Evolutionary conservation across 768 basidiomycete genomes (phyloP).

Genomic region (Lentinus tigrinus): DNA sequence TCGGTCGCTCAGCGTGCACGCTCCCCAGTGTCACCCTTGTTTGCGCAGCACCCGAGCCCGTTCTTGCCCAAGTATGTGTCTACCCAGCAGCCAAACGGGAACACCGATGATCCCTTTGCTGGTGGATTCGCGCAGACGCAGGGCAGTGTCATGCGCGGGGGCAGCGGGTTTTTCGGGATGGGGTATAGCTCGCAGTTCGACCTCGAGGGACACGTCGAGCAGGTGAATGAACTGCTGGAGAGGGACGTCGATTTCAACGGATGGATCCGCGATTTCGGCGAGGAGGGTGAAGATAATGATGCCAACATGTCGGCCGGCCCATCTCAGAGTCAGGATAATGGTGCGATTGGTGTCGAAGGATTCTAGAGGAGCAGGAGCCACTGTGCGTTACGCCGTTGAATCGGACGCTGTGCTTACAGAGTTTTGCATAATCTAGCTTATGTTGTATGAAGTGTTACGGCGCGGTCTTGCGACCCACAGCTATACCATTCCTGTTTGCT

Average conservation of each 20-base stretch:
- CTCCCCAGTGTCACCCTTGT: slow-evolving; percentile 36
- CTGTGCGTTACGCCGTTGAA: background rate
- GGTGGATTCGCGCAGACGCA: slow-evolving; percentile 1
- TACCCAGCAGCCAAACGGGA: background rate
- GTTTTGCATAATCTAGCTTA: background rate
- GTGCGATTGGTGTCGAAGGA: background rate
- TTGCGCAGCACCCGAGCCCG: slow-evolving; percentile 32
- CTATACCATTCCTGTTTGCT: too few relatives aligned
- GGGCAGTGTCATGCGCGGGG: slow-evolving; percentile 18
- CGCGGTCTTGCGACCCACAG: too few relatives aligned
- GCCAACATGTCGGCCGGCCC: slow-evolving; percentile 1
- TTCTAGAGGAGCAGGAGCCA: background rate
- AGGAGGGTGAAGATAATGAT: slow-evolving; percentile 24
- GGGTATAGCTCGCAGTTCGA: slow-evolving; percentile 61
- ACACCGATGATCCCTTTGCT: slow-evolving; percentile 14
- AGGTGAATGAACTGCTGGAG: slow-evolving; percentile 54
- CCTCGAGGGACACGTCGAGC: slow-evolving; percentile 51
- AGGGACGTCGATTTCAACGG: slow-evolving; percentile 57
- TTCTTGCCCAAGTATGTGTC: slow-evolving; percentile 6
- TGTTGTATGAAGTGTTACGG: background rate
- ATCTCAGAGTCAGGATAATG: background rate
- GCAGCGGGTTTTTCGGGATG: slow-evolving; percentile 34
- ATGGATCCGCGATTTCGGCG: slow-evolving; percentile 46
- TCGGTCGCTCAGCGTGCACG: slow-evolving; percentile 27
- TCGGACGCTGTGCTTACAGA: background rate